phyloP scores from a whole-genome alignment of 371 early-diverging fungal species.

The Cokeromyces recurvatus region DNA sequence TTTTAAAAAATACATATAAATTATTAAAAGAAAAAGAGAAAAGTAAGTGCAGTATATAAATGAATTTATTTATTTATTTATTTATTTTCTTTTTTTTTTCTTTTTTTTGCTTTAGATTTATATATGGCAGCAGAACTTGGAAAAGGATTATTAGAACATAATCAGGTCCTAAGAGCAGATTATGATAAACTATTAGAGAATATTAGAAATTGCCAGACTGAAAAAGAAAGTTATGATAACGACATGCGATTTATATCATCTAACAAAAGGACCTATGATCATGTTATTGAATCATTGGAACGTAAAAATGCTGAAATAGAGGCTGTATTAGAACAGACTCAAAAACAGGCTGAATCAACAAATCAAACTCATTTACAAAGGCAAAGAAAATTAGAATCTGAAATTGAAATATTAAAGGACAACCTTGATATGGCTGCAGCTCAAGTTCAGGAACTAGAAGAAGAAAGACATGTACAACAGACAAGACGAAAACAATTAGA shows the following conservation, averaged over 20 bases:
- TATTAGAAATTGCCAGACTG: constrained; percentile 7
- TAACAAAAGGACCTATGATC: constrained; percentile 27
- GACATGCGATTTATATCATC: constrained; percentile 24
- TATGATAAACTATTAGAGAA: constrained; percentile 45
- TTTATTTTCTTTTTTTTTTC: too few species aligned
- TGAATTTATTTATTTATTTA: too few species aligned
- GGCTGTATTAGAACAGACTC: constrained; percentile 24
- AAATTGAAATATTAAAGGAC: constrained; percentile 24
- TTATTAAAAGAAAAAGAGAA: constrained; percentile 36
- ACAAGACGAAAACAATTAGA: constrained; percentile 10
- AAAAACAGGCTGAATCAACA: constrained; percentile 13
- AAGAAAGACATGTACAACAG: constrained; percentile 3
- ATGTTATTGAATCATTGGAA: constrained; percentile 33
- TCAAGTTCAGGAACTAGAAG: constrained; percentile 27
- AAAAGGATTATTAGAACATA: constrained; percentile 51
- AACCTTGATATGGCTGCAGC: constrained; percentile 23
- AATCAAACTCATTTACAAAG: constrained; percentile 17
- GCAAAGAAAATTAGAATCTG: constrained; percentile 29
- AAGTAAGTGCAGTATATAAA: constrained; percentile 26
- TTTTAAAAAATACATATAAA: constrained; percentile 35
- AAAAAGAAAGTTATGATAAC: constrained; percentile 8
- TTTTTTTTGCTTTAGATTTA: too few species aligned
- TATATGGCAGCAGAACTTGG: constrained; percentile 55
- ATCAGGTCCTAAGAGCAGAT: constrained; percentile 42
- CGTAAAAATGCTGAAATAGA: constrained; percentile 39